Evolutionary conservation across 2,329 filamentous ascomycete species (phyloP), one percentile per base, ranked within the genome.

Genomic region (Elsinoe necatrix): DNA sequence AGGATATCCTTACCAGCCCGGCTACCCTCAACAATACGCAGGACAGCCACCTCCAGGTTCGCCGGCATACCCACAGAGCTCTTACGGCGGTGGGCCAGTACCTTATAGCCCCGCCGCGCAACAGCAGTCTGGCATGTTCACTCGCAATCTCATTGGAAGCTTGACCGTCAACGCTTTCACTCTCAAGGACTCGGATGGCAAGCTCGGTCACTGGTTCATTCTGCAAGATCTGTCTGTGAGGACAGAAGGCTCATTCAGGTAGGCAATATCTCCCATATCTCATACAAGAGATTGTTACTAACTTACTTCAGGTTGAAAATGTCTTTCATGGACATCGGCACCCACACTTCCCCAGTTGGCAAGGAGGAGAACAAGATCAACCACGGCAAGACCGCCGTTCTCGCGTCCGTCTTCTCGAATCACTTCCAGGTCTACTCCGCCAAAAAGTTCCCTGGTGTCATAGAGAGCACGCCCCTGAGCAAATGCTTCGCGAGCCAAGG

Each of bases 371-470:
- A 66, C 63, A 73, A 75, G 3, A 74, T 95, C 59, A 93, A 90
- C 69, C 85, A 81, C 35, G 86, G 84, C 57, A 84, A 83, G 61
- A 87, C 88, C 0, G 88, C 88, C 0, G 86, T 96, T 11, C 79
- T 97, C 16, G 90, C 92, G 0, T 86, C 85, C 7, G 85, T 84
- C 64, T 97, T 92, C 72, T 95, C 88, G 48, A 87, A 95, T 3
- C 80, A 84, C 2, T 97, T 98, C 76, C 88, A 89, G 55, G 93
- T 98, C 27, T 97, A 86, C 72, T 95, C 89, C 1, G 93, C 93
- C 48, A 98, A 98, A 79, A 96, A 96, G 67, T 98, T 98, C 71
- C 93, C 93, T 0, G 93, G 93, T 39, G 93, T 98, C 1, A 95
- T 95, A 58, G 92, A 97, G 69, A 95, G 87, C 70, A 98, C 93